Base-by-base conservation (phyloP, 371 early-diverging fungal genomes). In the Haplosporangium sp. region DNA sequence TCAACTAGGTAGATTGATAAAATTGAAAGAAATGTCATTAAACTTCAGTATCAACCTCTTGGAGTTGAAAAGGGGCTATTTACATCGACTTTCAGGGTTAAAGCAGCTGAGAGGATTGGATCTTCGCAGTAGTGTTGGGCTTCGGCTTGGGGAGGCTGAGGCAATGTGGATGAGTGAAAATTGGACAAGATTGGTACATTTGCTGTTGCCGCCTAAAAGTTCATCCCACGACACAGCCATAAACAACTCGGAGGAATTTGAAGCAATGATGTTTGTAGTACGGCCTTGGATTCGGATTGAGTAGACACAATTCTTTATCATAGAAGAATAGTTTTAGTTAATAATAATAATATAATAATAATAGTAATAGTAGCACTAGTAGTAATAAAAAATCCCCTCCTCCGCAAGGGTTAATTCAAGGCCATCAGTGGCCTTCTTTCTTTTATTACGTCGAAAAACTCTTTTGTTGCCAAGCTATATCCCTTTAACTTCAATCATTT, bases 401-500 rank as follows among this genome's bases (percentile, higher is more conserved):
- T 15, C 53, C 17, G 53, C 20, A 47, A 42, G 27, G 44, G 10
- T 39, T 64, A 65, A 35, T 39, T 27, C 27, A 65, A 53, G 11
- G 52, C 34, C 20, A 66, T 42, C 58, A 4, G 35, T 8, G 66
- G 57, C n/a, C 57, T 40, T 35, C 27, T 7, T 9, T 37, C 15
- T 19, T 66, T 66, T 40, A 66, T 40, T 17, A 44, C n/a, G 4
- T 58, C 44, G 34, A 66, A 53, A 34, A 17, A 6, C 57, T n/a
- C 57, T 56, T 10, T 44, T 35, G 11, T 58, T 57, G 3, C 35
- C 35, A n/a, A 57, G 17, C 19, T 58, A 57, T 11, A 66, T 17
- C 13, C 69, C 69, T 44, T 35, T 27, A 44, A 68, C 44, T 37
- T 68, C 61, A 35, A 34, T 61, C 69, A 68, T 37, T 68, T 40